A percentile compares a stretch with the other conserved stretches of the same genome.
These are phyloP conservation scores for Neoconidiobolus thromboides DNA, from an alignment of 371 early-diverging fungal genomes.

Conservation along the genomic window DNA sequence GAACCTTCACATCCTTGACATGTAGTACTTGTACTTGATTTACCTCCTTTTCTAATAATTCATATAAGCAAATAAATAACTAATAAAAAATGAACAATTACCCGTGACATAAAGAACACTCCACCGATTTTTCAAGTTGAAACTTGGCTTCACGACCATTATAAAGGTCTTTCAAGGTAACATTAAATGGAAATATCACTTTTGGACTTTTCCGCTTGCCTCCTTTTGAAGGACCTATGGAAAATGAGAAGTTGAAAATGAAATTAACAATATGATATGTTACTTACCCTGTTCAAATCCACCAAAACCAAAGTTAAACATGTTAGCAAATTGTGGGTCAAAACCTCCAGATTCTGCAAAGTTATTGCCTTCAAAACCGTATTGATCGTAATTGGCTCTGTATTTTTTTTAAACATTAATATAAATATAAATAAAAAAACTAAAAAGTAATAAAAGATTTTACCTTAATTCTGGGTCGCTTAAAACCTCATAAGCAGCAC, in stretches of 20 bases:
- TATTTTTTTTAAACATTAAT: too few relatives aligned
- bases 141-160: slow-evolving; percentile 80
- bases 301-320: too few relatives aligned
- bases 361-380: too few relatives aligned
- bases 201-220: slow-evolving; percentile 65
- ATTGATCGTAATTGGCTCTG: too few relatives aligned
- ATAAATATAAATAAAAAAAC: too few relatives aligned
- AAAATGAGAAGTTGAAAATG: slow-evolving; percentile 53
- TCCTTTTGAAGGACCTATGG: slow-evolving; percentile 35
- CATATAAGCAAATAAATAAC: not conserved
- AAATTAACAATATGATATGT: slow-evolving; percentile 25
- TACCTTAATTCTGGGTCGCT: too few relatives aligned
- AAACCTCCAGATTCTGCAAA: too few relatives aligned
- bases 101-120: slow-evolving; percentile 32
- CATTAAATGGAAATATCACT: slow-evolving; percentile 58
- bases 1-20: slow-evolving; percentile 76
- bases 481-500: too few relatives aligned
- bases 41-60: slow-evolving; percentile 25
- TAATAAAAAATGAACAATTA: slow-evolving; percentile 15
- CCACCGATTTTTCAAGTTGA: slow-evolving; percentile 67
- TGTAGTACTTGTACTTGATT: slow-evolving; percentile 42
- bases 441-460: too few relatives aligned
- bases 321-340: too few relatives aligned
- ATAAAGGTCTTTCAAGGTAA: slow-evolving; percentile 86
- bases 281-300: too few relatives aligned